Evolutionary conservation across 2,329 filamentous ascomycete species (phyloP).

Genomic region (Chaetomium globosum): DNA sequence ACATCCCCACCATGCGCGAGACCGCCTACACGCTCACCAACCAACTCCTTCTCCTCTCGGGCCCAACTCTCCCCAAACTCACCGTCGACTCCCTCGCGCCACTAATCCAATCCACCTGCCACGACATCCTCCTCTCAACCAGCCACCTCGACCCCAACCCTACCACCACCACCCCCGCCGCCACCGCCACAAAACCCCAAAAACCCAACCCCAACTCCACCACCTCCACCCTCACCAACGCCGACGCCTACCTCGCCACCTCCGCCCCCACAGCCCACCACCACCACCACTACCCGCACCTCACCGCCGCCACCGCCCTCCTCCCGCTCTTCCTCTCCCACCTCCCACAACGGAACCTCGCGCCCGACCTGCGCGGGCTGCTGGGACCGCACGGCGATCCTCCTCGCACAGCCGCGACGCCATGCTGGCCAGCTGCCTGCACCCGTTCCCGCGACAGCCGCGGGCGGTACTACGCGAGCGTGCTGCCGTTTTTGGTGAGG

Average conservation of each 20-base stretch:
- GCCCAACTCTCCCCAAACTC: constrained; percentile 67
- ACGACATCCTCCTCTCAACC: constrained; percentile 66
- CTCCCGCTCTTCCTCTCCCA: constrained; percentile 64
- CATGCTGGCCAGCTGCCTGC: constrained; percentile 80
- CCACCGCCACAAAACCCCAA: constrained; percentile 41
- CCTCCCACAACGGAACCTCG: constrained; percentile 67
- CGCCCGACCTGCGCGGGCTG: constrained; percentile 71
- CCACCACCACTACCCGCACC: constrained; percentile 42
- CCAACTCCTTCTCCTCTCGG: constrained; percentile 62
- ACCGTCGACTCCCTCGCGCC: constrained; percentile 64
- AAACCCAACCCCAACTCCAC: constrained; percentile 35
- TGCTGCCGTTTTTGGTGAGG: constrained; percentile 76
- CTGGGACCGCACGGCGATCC: constrained; percentile 78
- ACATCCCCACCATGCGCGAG: constrained; percentile 57
- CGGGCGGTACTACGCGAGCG: constrained; percentile 68
- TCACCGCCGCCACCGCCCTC: constrained; percentile 61
- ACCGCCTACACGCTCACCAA: constrained; percentile 63
- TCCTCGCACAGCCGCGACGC: constrained; percentile 67
- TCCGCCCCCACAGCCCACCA: constrained; percentile 35
- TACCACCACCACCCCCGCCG: constrained; percentile 33
- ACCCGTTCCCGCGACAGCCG: constrained; percentile 68
- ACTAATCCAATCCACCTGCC: constrained; percentile 70
- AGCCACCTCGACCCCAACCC: constrained; percentile 51
- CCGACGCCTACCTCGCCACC: constrained; percentile 68
- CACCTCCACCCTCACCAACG: constrained; percentile 57